Evolutionary conservation across 768 basidiomycete species (phyloP).

Genomic region (Cantharellus cinnabarinus): DNA sequence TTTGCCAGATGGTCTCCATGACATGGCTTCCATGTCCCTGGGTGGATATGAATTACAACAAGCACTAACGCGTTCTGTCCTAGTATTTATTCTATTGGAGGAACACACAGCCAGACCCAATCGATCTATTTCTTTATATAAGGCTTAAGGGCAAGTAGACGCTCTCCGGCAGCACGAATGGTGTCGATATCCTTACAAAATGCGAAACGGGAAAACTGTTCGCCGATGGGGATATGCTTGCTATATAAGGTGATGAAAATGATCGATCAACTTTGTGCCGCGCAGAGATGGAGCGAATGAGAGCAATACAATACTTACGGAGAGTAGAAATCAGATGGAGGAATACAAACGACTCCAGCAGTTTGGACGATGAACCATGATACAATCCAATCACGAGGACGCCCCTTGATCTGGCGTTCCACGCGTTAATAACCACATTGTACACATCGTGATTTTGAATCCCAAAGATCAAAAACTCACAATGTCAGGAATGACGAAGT

Average conservation of each 20-base stretch:
- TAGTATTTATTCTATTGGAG: too few species aligned
- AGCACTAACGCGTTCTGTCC: too few species aligned
- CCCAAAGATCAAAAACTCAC: not conserved
- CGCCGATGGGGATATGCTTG: conserved; percentile 70
- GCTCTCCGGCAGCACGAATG: conserved; percentile 56
- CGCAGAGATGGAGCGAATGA: not conserved
- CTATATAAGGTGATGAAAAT: conserved; percentile 10
- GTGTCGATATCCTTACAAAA: conserved; percentile 93
- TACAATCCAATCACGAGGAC: not conserved
- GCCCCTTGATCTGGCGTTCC: not conserved
- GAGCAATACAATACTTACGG: not conserved
- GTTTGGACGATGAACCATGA: conserved; percentile 82
- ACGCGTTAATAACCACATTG: not conserved
- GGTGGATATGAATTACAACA: too few species aligned
- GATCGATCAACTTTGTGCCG: not conserved
- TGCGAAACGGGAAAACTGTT: conserved; percentile 71
- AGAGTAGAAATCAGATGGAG: conserved; percentile 65
- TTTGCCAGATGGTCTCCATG: not conserved
- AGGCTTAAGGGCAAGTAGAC: conserved; percentile 22
- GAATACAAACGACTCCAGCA: conserved; percentile 80
- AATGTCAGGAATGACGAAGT: not conserved
- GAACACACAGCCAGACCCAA: too few species aligned
- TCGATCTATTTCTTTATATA: not conserved
- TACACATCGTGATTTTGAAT: not conserved
- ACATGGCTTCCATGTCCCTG: too few species aligned